Percentiles rank a stretch among this genome's conserved stretches.
Conservation (phyloP, 306 rosid species). For the Sicyos edulis region DNA sequence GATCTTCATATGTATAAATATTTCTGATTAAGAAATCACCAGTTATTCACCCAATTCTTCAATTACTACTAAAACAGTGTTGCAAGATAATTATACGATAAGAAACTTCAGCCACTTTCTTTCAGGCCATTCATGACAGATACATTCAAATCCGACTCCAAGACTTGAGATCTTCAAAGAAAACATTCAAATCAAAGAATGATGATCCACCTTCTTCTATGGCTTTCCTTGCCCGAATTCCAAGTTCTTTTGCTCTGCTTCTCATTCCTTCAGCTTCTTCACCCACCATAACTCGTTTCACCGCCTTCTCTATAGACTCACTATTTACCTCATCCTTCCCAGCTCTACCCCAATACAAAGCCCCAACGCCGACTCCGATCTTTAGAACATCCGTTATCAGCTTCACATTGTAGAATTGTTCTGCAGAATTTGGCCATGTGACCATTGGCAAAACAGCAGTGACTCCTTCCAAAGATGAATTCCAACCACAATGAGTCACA, state of each 20-base stretch:
- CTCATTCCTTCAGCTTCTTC: slow-evolving; percentile 35
- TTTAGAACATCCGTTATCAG: slow-evolving; percentile 28
- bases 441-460: slow-evolving; percentile 38
- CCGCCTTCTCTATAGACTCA: slow-evolving; percentile 31
- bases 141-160: slow-evolving; percentile 10
- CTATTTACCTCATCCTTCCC: slow-evolving; percentile 26
- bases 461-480: slow-evolving; percentile 34
- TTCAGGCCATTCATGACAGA: neutral
- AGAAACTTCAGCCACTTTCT: neutral
- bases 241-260: slow-evolving; percentile 22
- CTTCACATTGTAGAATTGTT: slow-evolving; percentile 41
- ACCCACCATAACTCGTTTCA: slow-evolving; percentile 34
- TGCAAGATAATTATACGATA: neutral
- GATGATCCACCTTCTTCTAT: slow-evolving; percentile 32
- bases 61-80: neutral
- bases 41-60: slow-evolving; percentile 1
- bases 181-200: slow-evolving; percentile 19
- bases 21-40: slow-evolving; percentile 10
- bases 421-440: slow-evolving; percentile 38
- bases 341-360: slow-evolving; percentile 18
- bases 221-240: slow-evolving; percentile 25
- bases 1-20: neutral
- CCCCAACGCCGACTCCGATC: slow-evolving; percentile 32
- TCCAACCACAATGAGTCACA: slow-evolving; percentile 53
- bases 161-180: slow-evolving; percentile 25